A percentile compares a stretch with the other conserved stretches of the same genome.
Evolutionary conservation across 768 basidiomycete species (phyloP).

Genomic region (Saitozyma podzolica): DNA sequence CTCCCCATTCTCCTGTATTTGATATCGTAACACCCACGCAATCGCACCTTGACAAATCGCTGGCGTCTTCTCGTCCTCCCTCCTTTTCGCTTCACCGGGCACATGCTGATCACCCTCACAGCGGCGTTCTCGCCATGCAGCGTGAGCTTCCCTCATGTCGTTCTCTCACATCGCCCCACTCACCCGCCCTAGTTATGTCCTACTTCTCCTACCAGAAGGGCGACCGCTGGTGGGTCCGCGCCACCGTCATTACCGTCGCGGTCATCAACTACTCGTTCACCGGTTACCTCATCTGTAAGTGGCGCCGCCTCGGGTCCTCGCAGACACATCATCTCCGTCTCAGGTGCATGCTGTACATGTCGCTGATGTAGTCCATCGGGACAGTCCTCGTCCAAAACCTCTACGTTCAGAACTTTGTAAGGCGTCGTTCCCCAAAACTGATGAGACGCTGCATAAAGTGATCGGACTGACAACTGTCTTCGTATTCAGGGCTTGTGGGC

Average conservation of each 20-base stretch:
- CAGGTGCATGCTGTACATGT: not conserved
- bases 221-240: slow-evolving; percentile 16
- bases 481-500: slow-evolving; percentile 4
- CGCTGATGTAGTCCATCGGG: too few species aligned
- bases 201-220: slow-evolving; percentile 23
- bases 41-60: too few species aligned
- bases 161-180: not conserved
- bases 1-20: too few species aligned
- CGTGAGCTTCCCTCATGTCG: not conserved
- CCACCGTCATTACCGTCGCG: slow-evolving; percentile 11
- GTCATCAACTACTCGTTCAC: slow-evolving; percentile 15
- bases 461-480: too few species aligned
- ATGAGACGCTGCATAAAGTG: too few species aligned
- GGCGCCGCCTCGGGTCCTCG: too few species aligned
- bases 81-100: too few species aligned
- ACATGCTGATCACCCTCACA: not conserved
- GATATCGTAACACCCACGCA: too few species aligned
- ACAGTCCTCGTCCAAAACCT: slow-evolving; percentile 24
- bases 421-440: too few species aligned
- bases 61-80: too few species aligned
- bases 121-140: slow-evolving; percentile 19
- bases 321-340: too few species aligned
- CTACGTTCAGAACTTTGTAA: slow-evolving; percentile 18
- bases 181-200: slow-evolving; percentile 3
- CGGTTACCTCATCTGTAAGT: slow-evolving; percentile 19